These are phyloP conservation scores for Neoscytalidium dimidiatum DNA, from an alignment of 2,329 filamentous ascomycete genomes.

Conservation along the genomic window DNA sequence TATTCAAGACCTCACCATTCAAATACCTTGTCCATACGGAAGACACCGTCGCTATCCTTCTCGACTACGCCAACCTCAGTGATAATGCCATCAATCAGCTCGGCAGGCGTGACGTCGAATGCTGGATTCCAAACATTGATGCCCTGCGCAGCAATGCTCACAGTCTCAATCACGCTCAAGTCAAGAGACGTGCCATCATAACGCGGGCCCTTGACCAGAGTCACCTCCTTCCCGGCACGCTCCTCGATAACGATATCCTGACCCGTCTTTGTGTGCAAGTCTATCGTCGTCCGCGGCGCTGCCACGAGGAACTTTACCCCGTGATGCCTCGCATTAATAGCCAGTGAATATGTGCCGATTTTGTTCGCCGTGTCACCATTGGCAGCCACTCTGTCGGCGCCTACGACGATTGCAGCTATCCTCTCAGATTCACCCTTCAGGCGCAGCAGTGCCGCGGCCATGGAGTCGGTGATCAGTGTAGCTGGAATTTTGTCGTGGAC, in stretches of 20 bases:
- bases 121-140: constrained; percentile 95
- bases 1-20: constrained; percentile 26
- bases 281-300: constrained; percentile 91
- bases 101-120: constrained; percentile 90
- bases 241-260: constrained; percentile 88
- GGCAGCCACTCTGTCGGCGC: constrained; percentile 89
- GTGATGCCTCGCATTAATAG: constrained; percentile 86
- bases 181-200: constrained; percentile 66
- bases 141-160: constrained; percentile 75
- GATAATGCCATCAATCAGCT: constrained; percentile 88
- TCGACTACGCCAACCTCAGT: constrained; percentile 88
- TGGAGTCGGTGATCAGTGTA: constrained; percentile 92
- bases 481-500: constrained; percentile 89
- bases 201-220: constrained; percentile 76
- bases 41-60: constrained; percentile 70
- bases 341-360: constrained; percentile 91
- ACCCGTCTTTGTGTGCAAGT: constrained; percentile 76
- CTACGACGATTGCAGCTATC: constrained; percentile 87
- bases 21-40: constrained; percentile 57
- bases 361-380: constrained; percentile 99
- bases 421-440: constrained; percentile 61
- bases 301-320: constrained; percentile 94
- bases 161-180: constrained; percentile 63
- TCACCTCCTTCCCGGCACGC: constrained; percentile 78
- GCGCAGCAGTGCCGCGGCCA: constrained; percentile 85